Evolutionary conservation across 2,329 filamentous ascomycete genomes (phyloP), one percentile per base, ranked within the genome.

Genomic region (Nectriaceae sp.): DNA sequence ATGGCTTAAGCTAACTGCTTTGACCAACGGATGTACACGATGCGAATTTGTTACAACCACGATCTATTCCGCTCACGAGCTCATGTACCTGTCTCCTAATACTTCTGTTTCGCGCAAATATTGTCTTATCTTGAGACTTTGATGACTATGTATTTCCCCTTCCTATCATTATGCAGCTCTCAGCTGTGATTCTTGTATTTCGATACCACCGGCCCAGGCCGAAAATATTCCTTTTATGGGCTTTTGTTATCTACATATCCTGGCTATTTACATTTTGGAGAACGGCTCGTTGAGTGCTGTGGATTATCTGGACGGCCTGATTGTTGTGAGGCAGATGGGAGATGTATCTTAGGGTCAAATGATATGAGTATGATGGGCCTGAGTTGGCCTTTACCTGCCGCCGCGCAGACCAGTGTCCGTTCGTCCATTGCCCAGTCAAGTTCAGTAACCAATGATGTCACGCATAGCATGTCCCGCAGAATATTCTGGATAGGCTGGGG

Each of bases 361-460:
- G 63, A 67, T 21, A 66, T 40, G 40, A 66, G 49, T 3, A 63
- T 38, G 21, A 67, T 26, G 13, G 56, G 53, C 42, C 53, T 59
- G 39, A 49, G 41, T 31, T 52, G 41, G 3, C 47, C 50, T 11
- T 43, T 31, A 4, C 31, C 40, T 24, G 50, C 35, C 44, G 63
- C 44, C 42, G 70, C 63, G 55, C 78, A 81, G 3, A 79, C 61
- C n/a, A 80, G 51, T 4, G 69, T 71, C 11, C 72, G 63, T n/a
- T 78, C 74, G 52, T 80, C 76, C 59, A 72, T 73, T 15, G 59
- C 63, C 16, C 74, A 76, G 2, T 70, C 63, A 2, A 78, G 62
- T 5, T 53, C 50, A 0, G 68, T 67, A 1, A 75, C 71, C 46
- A 49, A 39, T 15, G 45, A 39, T 33, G 47, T 22, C 6, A 53